Percentiles rank a stretch among this genome's conserved stretches.
These are phyloP conservation scores for Acanthamoeba lenticulata DNA, from an alignment of 208 protist genomes.

Conservation along the genomic window DNA sequence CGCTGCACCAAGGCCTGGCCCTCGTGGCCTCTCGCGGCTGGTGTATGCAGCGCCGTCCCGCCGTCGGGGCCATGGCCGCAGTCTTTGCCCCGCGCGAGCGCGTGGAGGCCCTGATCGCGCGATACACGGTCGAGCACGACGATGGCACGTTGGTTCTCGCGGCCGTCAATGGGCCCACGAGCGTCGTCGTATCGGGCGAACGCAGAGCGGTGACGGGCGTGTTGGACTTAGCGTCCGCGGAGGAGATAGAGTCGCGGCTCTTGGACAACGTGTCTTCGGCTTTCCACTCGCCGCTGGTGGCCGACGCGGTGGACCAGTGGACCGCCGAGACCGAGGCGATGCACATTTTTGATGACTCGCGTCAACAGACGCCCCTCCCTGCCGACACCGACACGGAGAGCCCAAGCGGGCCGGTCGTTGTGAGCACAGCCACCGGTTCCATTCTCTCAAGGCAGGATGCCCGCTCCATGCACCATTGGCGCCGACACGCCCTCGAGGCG, in stretches of 20 bases:
- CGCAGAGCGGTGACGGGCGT: neutral
- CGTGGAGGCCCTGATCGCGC: neutral
- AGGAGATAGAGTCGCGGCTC: neutral
- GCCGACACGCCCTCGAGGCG: conserved; percentile 4
- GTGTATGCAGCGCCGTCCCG: conserved; percentile 40
- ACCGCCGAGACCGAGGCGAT: neutral
- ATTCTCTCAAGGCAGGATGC: neutral
- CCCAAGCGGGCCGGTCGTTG: neutral
- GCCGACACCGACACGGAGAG: neutral
- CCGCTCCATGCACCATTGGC: conserved; percentile 19
- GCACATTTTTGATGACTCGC: neutral
- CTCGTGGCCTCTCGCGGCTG: conserved; percentile 65
- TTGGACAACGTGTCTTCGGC: conserved; percentile 32
- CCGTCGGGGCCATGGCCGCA: conserved; percentile 1
- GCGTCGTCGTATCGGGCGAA: neutral
- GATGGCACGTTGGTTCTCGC: neutral
- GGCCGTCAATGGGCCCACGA: conserved; percentile 39
- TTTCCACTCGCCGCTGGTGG: conserved; percentile 30
- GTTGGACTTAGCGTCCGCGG: neutral
- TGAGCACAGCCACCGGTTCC: neutral
- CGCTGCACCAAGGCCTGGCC: conserved; percentile 75
- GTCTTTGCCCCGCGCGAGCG: conserved; percentile 1
- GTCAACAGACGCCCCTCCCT: too few relatives aligned
- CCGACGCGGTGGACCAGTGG: conserved; percentile 20
- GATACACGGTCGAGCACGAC: neutral